Base-by-base conservation (phyloP, 2,329 filamentous ascomycete genomes). In the Malbranchea zuffiana region DNA sequence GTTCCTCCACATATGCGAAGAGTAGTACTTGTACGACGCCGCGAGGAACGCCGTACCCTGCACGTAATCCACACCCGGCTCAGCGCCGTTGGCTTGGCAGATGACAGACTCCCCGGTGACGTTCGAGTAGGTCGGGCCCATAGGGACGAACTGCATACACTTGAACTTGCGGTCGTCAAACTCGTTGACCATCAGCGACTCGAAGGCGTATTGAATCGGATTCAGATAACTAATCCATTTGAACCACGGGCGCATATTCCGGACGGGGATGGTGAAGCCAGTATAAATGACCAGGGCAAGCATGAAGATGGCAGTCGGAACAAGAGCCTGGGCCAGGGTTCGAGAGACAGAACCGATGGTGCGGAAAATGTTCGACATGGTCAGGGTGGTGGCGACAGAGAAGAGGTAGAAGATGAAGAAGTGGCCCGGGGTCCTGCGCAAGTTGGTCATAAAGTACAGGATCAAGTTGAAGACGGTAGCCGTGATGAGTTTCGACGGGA, bases 391-490 rank as follows among this genome's bases (percentile, higher is more conserved):
- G 41, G 71, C 55, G 60, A 88, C 84, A 2, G 77, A 80, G 53
- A 88, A 74, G 36, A 94, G 66, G 41, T 85, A 60, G 70, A 84
- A 93, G 62, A 85, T 81, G 68, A 94, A 94, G 67, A 90, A 94
- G 0, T 78, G 61, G 2, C 77, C 80, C 0, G 82, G 66, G 44
- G 80, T 76, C 35, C 84, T 72, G 38, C 81, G 74, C 19, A 95
- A 65, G 45, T 86, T 81, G 0, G 82, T 80, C 75, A 95, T 79
- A 60, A 94, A 94, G 63, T 94, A 94, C 2, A 94, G 61, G 1
- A 75, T 69, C 18, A 87, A 36, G 54, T 94, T 92, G 68, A 92
- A 93, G 2, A 74, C 61, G 44, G 92, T 69, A 1, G 74, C 62
- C 48, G 86, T 87, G 13, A 61, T 25, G 8, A 92, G 58, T 59